phyloP scores from a whole-genome alignment of 768 basidiomycete species.

The Nidularia sp. region DNA sequence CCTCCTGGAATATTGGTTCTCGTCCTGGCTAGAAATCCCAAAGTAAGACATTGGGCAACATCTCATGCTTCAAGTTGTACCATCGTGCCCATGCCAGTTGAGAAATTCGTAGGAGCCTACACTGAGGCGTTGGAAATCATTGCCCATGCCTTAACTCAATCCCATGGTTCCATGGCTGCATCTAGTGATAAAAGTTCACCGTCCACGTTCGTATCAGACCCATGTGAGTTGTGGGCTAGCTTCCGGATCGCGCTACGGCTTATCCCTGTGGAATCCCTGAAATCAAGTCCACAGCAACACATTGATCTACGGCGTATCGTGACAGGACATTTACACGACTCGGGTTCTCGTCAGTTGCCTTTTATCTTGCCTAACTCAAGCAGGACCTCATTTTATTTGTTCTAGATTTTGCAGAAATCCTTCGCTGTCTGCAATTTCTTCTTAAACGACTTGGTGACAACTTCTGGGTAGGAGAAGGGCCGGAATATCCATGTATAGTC shows the following conservation, averaged over 20 bases:
- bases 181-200: background rate
- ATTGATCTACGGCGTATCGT: conserved; percentile 51
- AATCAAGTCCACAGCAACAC: conserved; percentile 24
- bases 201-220: conserved; percentile 30
- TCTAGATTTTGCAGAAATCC: conserved; percentile 56
- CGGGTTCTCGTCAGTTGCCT: conserved; percentile 50
- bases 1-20: conserved; percentile 61
- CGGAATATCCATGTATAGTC: conserved; percentile 72
- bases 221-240: conserved; percentile 49
- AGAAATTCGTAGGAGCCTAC: conserved; percentile 47
- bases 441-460: conserved; percentile 49
- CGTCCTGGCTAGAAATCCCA: conserved; percentile 42
- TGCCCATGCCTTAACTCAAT: conserved; percentile 20
- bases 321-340: conserved; percentile 56
- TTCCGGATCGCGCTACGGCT: conserved; percentile 42
- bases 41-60: conserved; percentile 60
- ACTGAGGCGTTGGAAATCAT: conserved; percentile 38
- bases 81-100: conserved; percentile 38
- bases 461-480: conserved; percentile 69
- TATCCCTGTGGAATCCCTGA: conserved; percentile 42
- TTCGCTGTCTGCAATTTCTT: conserved; percentile 56
- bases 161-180: background rate
- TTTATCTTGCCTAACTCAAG: conserved; percentile 8
- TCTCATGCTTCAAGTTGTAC: conserved; percentile 35
- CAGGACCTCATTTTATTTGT: background rate